Percentiles rank a stretch among this genome's conserved stretches.
Evolutionary conservation across 2,329 filamentous ascomycete species (phyloP).

Genomic region (Aureobasidium sp.): DNA sequence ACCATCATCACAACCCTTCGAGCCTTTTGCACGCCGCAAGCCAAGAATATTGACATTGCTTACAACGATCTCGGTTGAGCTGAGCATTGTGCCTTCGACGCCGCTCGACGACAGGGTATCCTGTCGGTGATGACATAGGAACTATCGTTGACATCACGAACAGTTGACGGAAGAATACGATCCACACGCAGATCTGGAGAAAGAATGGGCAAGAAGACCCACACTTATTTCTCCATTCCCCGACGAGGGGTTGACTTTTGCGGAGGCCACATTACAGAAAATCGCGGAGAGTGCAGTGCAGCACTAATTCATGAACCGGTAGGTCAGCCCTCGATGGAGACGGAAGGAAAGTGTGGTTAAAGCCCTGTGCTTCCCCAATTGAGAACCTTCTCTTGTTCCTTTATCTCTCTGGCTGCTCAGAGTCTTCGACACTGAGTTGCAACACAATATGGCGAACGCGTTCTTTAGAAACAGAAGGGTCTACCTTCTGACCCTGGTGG

Average conservation of each 20-base stretch:
- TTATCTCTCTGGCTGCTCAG: not conserved
- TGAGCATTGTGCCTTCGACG: no score
- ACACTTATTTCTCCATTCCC: conserved; percentile 18
- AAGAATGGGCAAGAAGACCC: conserved; percentile 9
- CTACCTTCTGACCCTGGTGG: conserved; percentile 48
- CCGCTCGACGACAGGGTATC: no score
- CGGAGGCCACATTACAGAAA: conserved; percentile 2
- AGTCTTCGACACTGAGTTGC: not conserved
- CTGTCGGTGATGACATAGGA: not conserved
- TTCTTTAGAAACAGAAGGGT: conserved; percentile 50
- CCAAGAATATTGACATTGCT: not conserved
- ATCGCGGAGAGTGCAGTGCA: not conserved
- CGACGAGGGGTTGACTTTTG: not conserved
- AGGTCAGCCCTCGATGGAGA: not conserved
- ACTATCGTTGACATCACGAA: not conserved
- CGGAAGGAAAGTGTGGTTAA: not conserved
- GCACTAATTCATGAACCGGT: not conserved
- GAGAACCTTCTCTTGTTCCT: not conserved
- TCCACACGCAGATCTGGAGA: conserved; percentile 20
- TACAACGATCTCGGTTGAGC: not conserved
- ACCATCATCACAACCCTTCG: conserved; percentile 3
- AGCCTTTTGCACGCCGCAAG: not conserved
- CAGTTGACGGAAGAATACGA: conserved; percentile 12
- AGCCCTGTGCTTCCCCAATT: not conserved
- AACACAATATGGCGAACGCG: conserved; percentile 20